Evolutionary conservation across 306 rosid genomes (phyloP).

Genomic region (Vachellia pachyceras): DNA sequence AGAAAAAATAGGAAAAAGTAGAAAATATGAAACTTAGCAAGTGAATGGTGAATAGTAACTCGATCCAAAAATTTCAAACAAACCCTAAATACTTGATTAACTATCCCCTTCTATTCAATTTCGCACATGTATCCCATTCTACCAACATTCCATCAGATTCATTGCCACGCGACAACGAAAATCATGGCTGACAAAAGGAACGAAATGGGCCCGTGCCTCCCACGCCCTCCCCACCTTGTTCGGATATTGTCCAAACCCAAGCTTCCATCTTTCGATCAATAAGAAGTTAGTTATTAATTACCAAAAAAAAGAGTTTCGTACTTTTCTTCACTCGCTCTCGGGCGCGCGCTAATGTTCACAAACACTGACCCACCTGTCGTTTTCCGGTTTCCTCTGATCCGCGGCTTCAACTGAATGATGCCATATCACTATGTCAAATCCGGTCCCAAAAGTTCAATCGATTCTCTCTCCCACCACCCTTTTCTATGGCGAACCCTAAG

Average conservation of each 20-base stretch:
- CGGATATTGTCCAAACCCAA: slow-evolving; percentile 8
- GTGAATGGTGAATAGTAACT: too few species aligned
- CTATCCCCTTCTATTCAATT: too few species aligned
- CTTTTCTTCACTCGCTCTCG: not conserved
- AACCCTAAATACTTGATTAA: too few species aligned
- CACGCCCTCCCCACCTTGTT: not conserved
- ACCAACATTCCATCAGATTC: too few species aligned
- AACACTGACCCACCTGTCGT: not conserved
- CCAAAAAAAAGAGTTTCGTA: too few species aligned
- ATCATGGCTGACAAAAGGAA: not conserved
- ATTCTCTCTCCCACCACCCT: not conserved
- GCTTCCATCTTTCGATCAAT: not conserved
- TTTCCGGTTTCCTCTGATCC: not conserved
- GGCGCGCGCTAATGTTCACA: slow-evolving; percentile 2
- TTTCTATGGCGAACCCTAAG: slow-evolving; percentile 14
- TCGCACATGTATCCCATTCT: too few species aligned
- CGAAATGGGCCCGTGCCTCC: not conserved
- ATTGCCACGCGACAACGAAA: slow-evolving; percentile 1
- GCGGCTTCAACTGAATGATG: not conserved
- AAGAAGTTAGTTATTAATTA: not conserved
- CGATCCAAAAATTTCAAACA: too few species aligned
- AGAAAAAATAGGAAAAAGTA: too few species aligned
- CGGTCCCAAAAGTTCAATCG: not conserved
- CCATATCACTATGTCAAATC: not conserved
- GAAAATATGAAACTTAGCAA: too few species aligned